These are phyloP conservation scores for Talaromyces sp. DNA, from an alignment of 2,329 filamentous ascomycete species.

Conservation along the genomic window DNA sequence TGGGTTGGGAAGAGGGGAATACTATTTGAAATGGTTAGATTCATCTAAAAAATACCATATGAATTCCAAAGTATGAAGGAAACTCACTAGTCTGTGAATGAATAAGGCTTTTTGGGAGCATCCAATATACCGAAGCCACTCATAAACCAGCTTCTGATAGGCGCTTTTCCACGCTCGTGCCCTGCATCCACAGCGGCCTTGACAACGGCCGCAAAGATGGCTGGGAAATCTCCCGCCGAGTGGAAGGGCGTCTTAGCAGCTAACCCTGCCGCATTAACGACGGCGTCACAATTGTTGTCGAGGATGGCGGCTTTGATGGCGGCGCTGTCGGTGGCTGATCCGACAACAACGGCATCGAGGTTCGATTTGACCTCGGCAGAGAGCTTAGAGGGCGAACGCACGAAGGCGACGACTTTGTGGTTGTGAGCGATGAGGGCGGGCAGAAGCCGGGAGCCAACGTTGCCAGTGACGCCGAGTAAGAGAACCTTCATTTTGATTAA, in stretches of 20 bases:
- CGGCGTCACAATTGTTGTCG: constrained; percentile 25
- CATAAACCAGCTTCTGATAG: constrained; percentile 26
- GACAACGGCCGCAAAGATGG: constrained; percentile 25
- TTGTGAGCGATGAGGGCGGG: constrained; percentile 14
- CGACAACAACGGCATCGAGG: constrained; percentile 6
- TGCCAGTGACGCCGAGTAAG: constrained; percentile 13
- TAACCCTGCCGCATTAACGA: constrained; percentile 27
- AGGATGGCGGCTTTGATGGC: constrained; percentile 23
- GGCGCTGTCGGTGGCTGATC: constrained; percentile 16
- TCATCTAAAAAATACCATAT: no score
- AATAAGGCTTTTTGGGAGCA: constrained; percentile 21
- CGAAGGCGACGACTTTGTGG: constrained; percentile 5
- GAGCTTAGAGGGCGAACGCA: constrained; percentile 9
- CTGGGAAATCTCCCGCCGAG: constrained; percentile 20
- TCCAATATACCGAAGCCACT: constrained; percentile 24
- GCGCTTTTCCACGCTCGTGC: constrained; percentile 19
- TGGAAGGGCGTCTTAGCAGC: constrained; percentile 19
- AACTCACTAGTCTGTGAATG: constrained; percentile 23
- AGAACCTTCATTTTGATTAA: constrained; percentile 12
- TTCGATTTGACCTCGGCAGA: background rate
- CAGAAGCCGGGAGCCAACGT: constrained; percentile 13
- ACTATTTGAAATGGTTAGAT: no score
- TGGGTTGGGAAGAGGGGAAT: constrained; percentile 23
- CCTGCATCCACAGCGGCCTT: constrained; percentile 22
- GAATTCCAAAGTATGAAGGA: background rate